A percentile compares a stretch with the other conserved stretches of the same genome.
Evolutionary conservation across 1,284 basidiomycete genomes (phyloP).

Genomic region (Coriolopsis trogii): DNA sequence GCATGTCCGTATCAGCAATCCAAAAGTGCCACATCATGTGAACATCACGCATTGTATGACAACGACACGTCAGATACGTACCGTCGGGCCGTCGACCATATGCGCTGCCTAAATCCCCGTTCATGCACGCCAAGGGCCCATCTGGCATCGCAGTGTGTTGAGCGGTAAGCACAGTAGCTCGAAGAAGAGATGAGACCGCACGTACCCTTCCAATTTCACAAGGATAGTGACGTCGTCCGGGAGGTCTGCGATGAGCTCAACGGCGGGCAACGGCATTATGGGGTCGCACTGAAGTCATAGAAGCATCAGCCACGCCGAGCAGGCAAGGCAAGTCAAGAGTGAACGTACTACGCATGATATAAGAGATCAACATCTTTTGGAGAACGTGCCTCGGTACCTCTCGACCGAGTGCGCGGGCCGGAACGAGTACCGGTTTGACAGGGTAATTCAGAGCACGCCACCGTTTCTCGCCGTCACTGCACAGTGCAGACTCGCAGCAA

Average conservation of each 20-base stretch:
- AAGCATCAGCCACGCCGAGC: background rate
- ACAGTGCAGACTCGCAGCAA: too few species aligned
- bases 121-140: background rate
- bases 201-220: slow-evolving; percentile 20
- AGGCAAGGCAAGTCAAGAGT: too few species aligned
- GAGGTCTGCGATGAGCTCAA: slow-evolving; percentile 9
- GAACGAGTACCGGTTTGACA: slow-evolving; percentile 11
- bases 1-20: background rate
- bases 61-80: background rate
- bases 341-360: slow-evolving; percentile 12
- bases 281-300: slow-evolving; percentile 14
- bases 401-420: slow-evolving; percentile 29
- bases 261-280: slow-evolving; percentile 17
- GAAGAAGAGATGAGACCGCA: background rate
- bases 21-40: too few species aligned
- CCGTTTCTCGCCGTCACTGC: too few species aligned
- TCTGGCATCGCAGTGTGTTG: background rate
- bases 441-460: slow-evolving; percentile 4
- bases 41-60: too few species aligned
- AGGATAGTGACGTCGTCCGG: slow-evolving; percentile 19
- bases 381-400: slow-evolving; percentile 27
- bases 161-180: background rate
- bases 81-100: background rate
- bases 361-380: slow-evolving; percentile 25
- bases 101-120: background rate